Evolutionary conservation across 1,284 basidiomycete genomes (phyloP).

Genomic region (Apiotrichum porosum): DNA sequence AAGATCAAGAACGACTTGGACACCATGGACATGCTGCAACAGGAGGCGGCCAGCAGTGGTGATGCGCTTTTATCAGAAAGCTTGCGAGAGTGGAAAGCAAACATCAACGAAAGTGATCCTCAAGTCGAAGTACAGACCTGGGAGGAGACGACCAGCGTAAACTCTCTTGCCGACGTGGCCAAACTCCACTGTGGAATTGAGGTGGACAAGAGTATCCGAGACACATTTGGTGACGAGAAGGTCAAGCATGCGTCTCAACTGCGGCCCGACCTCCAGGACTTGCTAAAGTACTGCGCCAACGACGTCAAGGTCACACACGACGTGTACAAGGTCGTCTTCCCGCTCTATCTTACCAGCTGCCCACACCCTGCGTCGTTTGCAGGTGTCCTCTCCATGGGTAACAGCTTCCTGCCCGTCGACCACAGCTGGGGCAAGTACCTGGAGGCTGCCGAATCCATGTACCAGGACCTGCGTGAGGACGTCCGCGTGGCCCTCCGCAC

Average conservation of each 20-base stretch:
- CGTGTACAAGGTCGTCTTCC: constrained; percentile 76
- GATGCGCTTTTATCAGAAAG: constrained; percentile 47
- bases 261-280: constrained; percentile 62
- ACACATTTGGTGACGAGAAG: constrained; percentile 59
- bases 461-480: constrained; percentile 66
- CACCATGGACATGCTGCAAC: constrained; percentile 45
- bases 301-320: constrained; percentile 83
- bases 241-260: constrained; percentile 56
- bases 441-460: constrained; percentile 69
- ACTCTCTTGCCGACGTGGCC: constrained; percentile 89
- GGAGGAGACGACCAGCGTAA: constrained; percentile 89
- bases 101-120: constrained; percentile 36
- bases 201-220: constrained; percentile 73
- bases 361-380: constrained; percentile 92
- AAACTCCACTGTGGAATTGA: constrained; percentile 78
- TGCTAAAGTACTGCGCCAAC: constrained; percentile 80
- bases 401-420: constrained; percentile 85
- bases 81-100: constrained; percentile 36
- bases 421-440: constrained; percentile 82
- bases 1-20: constrained; percentile 40
- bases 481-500: constrained; percentile 62
- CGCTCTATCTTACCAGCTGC: constrained; percentile 75
- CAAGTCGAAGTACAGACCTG: constrained; percentile 51
- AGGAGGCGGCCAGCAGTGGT: constrained; percentile 52
- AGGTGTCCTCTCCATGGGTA: constrained; percentile 87